Evolutionary conservation across 1,139 yeast genomes (phyloP), one percentile per base, ranked within the genome.

Genomic region (Diutina scorzettiae): DNA sequence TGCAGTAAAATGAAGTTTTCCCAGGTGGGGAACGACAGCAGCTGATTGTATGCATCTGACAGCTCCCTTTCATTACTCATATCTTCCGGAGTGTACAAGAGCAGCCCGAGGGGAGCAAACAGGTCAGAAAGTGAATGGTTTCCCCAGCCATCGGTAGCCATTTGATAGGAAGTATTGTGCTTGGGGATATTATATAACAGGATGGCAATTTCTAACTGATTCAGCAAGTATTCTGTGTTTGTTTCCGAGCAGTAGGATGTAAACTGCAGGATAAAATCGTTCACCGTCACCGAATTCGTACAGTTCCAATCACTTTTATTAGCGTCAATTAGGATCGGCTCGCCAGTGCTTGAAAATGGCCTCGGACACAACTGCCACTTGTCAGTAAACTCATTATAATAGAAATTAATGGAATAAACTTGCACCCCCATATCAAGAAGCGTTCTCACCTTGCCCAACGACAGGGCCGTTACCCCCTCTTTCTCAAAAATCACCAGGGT

Each of bases 321-420:
- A 5, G 11, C 30, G 5, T 5, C 5, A 5, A 27, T 27, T 12
- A 6, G 30, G 19, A 21, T 14, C 19, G 39, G 27, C 6, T 18
- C 14, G 17, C 39, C 39, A 8, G 17, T 23, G 19, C 14, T 19
- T 8, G 23, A 9, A 23, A 11, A 34, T 11, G 39, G 39, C 2
- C 12, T 14, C 12, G 39, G 91, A 53, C 94, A 83, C n/a, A 83
- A 54, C 51, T 80, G 84, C 79, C 94, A 80, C 45, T 58, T 62
- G 36, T 55, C 49, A 7, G 64, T 60, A 25, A 58, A 57, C 44
- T 73, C 72, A 54, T 78, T 78, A 74, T 81, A 80, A 57, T 79
- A 84, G 16, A 84, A 51, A 53, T 86, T 93, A 11, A 86, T 44
- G 45, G 71, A 62, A 21, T 81, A 53, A 0, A 71, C 58, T 46